Percentiles rank a stretch among this genome's conserved stretches.
phyloP scores from a whole-genome alignment of 208 protist genomes.

The Leishmania arabica region DNA sequence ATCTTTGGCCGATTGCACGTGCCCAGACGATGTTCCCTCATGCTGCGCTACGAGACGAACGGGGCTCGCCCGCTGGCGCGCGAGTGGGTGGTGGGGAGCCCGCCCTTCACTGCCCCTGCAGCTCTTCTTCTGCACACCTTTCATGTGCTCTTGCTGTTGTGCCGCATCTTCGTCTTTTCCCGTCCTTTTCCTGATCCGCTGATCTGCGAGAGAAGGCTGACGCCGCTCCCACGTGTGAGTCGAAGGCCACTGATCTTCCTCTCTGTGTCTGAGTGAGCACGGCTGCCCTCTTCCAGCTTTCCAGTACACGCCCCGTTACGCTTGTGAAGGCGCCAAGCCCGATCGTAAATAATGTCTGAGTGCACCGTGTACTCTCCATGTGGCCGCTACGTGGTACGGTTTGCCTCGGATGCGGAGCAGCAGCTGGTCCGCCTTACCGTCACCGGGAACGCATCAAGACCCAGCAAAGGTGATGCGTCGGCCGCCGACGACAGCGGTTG shows the following conservation, averaged over 20 bases:
- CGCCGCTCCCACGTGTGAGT: background rate
- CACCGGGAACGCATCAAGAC: slow-evolving; percentile 15
- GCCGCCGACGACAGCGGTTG: background rate
- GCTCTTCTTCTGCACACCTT: background rate
- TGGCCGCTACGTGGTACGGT: slow-evolving; percentile 68
- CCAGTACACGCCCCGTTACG: background rate
- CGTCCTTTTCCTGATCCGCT: background rate
- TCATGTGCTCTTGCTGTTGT: background rate
- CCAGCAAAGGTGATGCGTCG: background rate
- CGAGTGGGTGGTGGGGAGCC: background rate
- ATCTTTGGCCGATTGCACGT: background rate
- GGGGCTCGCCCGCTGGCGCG: background rate
- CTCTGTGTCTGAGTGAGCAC: background rate
- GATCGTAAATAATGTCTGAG: slow-evolving; percentile 29
- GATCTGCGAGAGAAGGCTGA: slow-evolving; percentile 1
- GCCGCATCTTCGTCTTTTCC: background rate
- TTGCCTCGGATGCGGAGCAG: slow-evolving; percentile 31
- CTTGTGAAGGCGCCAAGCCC: background rate
- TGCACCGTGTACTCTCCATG: slow-evolving; percentile 79
- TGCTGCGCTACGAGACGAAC: background rate
- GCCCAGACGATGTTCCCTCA: background rate
- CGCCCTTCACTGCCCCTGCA: background rate
- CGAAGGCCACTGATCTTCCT: background rate
- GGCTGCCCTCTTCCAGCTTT: background rate
- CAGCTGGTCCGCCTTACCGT: slow-evolving; percentile 37